These are phyloP conservation scores for Avena atlantica DNA, from an alignment of 176 grass and related monocot species.

Conservation along the genomic window DNA sequence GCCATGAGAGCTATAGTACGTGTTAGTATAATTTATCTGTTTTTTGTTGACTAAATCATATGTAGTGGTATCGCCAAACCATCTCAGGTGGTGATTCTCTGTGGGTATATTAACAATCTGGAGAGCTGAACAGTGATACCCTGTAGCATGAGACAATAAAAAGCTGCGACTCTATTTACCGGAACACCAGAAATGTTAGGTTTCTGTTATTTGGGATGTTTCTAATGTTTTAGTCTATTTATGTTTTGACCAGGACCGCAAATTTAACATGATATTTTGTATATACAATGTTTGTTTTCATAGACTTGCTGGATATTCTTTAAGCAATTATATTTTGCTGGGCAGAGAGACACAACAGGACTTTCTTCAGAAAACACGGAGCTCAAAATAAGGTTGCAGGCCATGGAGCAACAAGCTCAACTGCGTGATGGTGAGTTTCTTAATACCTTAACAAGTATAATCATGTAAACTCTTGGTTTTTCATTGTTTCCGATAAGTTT, in stretches of 20 bases:
- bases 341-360: slow-evolving; percentile 83
- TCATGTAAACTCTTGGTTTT: slow-evolving; percentile 19
- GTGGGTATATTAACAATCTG: slow-evolving; percentile 21
- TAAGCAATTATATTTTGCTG: slow-evolving; percentile 39
- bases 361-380: slow-evolving; percentile 75
- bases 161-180: not conserved
- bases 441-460: slow-evolving; percentile 6
- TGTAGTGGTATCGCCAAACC: not conserved
- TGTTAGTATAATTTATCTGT: slow-evolving; percentile 26
- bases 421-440: slow-evolving; percentile 67
- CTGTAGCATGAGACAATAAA: not conserved
- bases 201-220: slow-evolving; percentile 8
- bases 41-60: slow-evolving; percentile 29
- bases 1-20: slow-evolving; percentile 28
- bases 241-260: not conserved
- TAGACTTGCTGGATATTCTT: slow-evolving; percentile 42
- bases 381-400: slow-evolving; percentile 87
- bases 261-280: not conserved
- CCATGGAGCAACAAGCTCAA: slow-evolving; percentile 91
- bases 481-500: slow-evolving; percentile 13
- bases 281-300: slow-evolving; percentile 16
- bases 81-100: slow-evolving; percentile 12
- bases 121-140: slow-evolving; percentile 38
- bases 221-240: slow-evolving; percentile 23
- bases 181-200: not conserved